phyloP scores from a whole-genome alignment of 2,329 filamentous ascomycete genomes.

The Fusarium vanettenii region DNA sequence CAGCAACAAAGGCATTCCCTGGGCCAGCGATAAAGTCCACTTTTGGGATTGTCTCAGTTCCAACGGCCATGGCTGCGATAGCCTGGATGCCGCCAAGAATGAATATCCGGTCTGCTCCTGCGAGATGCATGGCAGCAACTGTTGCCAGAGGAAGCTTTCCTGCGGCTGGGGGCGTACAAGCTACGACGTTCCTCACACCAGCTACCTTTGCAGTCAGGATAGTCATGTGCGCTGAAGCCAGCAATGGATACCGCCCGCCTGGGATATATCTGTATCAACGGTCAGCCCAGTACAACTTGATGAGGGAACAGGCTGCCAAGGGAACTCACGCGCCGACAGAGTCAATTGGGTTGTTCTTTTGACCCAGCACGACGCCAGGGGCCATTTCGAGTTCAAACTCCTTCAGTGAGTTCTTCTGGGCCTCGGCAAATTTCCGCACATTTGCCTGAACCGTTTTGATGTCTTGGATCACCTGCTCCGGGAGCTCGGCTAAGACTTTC shows the following conservation, averaged over 20 bases:
- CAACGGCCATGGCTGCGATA: constrained; percentile 26
- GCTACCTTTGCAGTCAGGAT: constrained; percentile 30
- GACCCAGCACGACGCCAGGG: constrained; percentile 1
- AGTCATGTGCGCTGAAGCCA: constrained; percentile 29
- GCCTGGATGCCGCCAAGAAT: constrained; percentile 25
- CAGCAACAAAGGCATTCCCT: constrained; percentile 28
- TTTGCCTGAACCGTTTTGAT: constrained; percentile 42
- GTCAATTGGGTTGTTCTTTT: constrained; percentile 7
- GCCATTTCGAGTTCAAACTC: constrained; percentile 14
- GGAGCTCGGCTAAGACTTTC: constrained; percentile 54
- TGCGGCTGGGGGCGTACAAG: constrained; percentile 19
- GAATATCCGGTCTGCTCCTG: constrained; percentile 22
- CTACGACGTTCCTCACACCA: constrained; percentile 18
- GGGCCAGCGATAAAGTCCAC: constrained; percentile 30
- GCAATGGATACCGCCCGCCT: not conserved
- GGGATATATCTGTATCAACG: constrained; percentile 3
- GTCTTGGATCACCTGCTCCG: constrained; percentile 54
- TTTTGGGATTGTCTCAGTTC: constrained; percentile 25
- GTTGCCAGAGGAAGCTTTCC: constrained; percentile 26
- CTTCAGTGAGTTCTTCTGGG: constrained; percentile 1
- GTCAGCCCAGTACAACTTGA: not conserved
- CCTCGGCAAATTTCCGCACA: constrained; percentile 8
- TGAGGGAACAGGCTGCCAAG: not conserved
- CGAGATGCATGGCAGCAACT: constrained; percentile 20
- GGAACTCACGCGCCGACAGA: not conserved